phyloP scores from a whole-genome alignment of 2,329 filamentous ascomycete species.

The Colletotrichum coccodes region DNA sequence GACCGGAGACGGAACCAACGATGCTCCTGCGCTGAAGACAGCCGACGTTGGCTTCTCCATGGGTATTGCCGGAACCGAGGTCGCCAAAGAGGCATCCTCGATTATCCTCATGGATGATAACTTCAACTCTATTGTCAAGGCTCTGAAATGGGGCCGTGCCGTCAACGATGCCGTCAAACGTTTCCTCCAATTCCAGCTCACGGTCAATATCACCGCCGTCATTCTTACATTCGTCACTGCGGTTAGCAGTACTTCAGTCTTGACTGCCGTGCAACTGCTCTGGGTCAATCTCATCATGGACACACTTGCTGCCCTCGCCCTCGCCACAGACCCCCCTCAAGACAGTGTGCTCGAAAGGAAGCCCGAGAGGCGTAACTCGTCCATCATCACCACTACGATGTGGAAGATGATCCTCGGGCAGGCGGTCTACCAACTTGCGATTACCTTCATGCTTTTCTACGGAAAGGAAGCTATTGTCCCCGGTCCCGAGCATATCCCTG shows the following conservation, averaged over 20 bases:
- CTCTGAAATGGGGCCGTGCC: conserved; percentile 81
- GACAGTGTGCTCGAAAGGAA: conserved; percentile 84
- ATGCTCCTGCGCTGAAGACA: conserved; percentile 82
- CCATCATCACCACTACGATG: conserved; percentile 88
- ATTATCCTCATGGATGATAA: conserved; percentile 92
- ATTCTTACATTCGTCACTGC: conserved; percentile 88
- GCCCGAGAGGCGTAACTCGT: conserved; percentile 65
- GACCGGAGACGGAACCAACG: conserved; percentile 86
- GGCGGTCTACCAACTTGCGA: conserved; percentile 85
- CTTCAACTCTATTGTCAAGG: conserved; percentile 87
- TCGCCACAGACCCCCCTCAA: conserved; percentile 90
- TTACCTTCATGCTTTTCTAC: conserved; percentile 86
- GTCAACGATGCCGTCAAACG: conserved; percentile 83
- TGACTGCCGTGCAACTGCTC: conserved; percentile 90
- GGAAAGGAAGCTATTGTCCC: conserved; percentile 57
- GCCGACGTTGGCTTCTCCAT: conserved; percentile 88
- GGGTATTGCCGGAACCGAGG: conserved; percentile 85
- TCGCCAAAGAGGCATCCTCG: conserved; percentile 85
- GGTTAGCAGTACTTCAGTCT: conserved; percentile 76
- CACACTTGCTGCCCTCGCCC: conserved; percentile 87
- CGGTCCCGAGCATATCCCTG: conserved; percentile 25
- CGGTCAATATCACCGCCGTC: conserved; percentile 93
- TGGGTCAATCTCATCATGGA: conserved; percentile 99
- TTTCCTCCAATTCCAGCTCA: conserved; percentile 81
- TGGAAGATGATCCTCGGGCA: conserved; percentile 99